These are phyloP conservation scores for Tulasnella sp. DNA, from an alignment of 768 basidiomycete genomes.

Conservation along the genomic window DNA sequence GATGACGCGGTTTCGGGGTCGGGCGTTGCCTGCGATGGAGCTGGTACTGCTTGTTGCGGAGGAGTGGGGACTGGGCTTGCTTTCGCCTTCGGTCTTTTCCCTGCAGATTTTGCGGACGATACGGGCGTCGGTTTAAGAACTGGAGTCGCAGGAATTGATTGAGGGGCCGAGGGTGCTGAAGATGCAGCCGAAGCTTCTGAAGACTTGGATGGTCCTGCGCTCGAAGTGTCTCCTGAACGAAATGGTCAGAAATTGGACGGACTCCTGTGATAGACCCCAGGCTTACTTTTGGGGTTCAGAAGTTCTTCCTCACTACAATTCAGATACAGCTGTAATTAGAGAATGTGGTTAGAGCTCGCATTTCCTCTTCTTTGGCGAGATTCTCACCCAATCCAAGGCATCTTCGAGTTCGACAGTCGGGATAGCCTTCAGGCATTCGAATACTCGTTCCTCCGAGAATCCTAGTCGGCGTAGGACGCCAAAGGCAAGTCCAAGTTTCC, in stretches of 20 bases:
- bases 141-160: neutral
- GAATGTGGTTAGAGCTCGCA: neutral
- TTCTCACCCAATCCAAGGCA: conserved; percentile 82
- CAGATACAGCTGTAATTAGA: conserved; percentile 55
- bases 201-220: neutral
- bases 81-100: neutral
- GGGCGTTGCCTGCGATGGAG: neutral
- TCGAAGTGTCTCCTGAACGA: neutral
- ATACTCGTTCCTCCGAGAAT: conserved; percentile 63
- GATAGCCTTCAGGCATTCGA: conserved; percentile 65
- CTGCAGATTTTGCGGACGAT: neutral
- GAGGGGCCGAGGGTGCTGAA: neutral
- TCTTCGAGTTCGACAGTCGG: conserved; percentile 75
- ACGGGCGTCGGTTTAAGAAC: neutral
- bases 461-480: conserved; percentile 76
- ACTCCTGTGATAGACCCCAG: neutral
- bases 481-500: conserved; percentile 72
- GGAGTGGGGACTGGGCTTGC: neutral
- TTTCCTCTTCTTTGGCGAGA: neutral
- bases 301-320: conserved; percentile 63
- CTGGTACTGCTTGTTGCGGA: neutral
- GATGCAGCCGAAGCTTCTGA: neutral
- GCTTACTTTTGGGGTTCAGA: conserved; percentile 36
- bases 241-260: neutral
- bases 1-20: neutral